Evolutionary conservation across 371 early-diverging fungal species (phyloP), one percentile per base, ranked within the genome.

Genomic region (Mucor plumbeus): DNA sequence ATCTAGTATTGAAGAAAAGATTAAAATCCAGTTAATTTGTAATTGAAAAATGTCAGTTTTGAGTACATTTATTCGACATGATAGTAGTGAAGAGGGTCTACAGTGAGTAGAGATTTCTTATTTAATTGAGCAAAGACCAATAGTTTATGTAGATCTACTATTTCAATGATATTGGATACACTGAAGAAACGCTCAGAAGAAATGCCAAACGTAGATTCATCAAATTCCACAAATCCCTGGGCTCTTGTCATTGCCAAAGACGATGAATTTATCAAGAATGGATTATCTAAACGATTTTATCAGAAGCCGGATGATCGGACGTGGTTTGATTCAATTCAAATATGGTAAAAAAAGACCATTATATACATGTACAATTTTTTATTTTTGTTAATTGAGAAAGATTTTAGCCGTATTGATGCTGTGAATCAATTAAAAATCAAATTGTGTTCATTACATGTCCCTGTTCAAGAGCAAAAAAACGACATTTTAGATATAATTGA

Each of bases 401-500:
- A 38, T 14, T 14, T 44, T 67, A 74, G 75, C 62, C 64, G 59
- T 38, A 57, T 72, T 19, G 59, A 69, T 11, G 63, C 63, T 34
- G 44, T 64, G n/a, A 62, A 69, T 58, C 67, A 75, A 59, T 39
- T 75, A 39, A 58, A 62, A 21, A 70, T 67, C 14, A 33, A 72
- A 0, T 26, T 75, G 13, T 62, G 61, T 26, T 56, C 61, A 3
- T 34, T 75, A 33, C 75, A 75, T 53, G 56, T 72, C 9, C 31
- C 53, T 53, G 53, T 14, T 9, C 53, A 53, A 31, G 53, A 53
- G 13, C 53, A 56, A 67, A 54, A 60, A n/a, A 33, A 10, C 38
- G 57, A 57, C 43, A 41, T 74, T 8, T 26, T 75, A 19, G 21
- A 68, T 31, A 75, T 75, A 71, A 71, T 75, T 10, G 60, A 69